These are phyloP conservation scores for Sporothrix sp. DNA, from an alignment of 2,329 filamentous ascomycete species.

Conservation along the genomic window DNA sequence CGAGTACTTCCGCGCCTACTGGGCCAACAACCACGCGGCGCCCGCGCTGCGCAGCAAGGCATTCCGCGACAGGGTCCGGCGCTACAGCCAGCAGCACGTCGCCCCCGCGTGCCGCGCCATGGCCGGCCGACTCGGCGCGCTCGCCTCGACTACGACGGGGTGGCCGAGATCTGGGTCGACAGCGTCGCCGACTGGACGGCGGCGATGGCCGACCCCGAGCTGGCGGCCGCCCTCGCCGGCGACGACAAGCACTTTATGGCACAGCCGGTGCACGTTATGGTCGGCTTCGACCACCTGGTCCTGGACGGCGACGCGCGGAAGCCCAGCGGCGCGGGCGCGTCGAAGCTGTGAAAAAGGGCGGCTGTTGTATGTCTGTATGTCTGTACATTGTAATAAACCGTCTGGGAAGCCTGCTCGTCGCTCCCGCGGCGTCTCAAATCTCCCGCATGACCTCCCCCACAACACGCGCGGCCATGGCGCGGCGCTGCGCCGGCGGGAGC, in stretches of 20 bases:
- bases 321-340: not conserved
- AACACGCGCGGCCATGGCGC: conserved; percentile 49
- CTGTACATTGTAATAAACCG: not conserved
- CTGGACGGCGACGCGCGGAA: conserved; percentile 6
- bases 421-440: conserved; percentile 25
- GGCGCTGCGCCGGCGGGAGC: conserved; percentile 50
- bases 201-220: conserved; percentile 1
- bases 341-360: not conserved
- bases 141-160: conserved; percentile 15
- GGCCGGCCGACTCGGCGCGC: conserved; percentile 5
- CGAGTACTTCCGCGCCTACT: conserved; percentile 24
- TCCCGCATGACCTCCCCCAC: conserved; percentile 57
- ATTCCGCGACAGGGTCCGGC: conserved; percentile 18
- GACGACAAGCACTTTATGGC: conserved; percentile 13
- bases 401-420: not conserved
- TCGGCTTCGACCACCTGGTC: conserved; percentile 15
- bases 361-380: too few relatives aligned
- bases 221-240: conserved; percentile 8
- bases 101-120: conserved; percentile 9
- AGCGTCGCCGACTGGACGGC: conserved; percentile 13
- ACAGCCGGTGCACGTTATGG: conserved; percentile 12
- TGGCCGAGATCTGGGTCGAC: conserved; percentile 16
- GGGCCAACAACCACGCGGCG: conserved; percentile 22
- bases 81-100: conserved; percentile 17
- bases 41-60: conserved; percentile 20